These are phyloP conservation scores for Edaphochlamys debaryana DNA, from an alignment of 139 green algal species.

Conservation along the genomic window DNA sequence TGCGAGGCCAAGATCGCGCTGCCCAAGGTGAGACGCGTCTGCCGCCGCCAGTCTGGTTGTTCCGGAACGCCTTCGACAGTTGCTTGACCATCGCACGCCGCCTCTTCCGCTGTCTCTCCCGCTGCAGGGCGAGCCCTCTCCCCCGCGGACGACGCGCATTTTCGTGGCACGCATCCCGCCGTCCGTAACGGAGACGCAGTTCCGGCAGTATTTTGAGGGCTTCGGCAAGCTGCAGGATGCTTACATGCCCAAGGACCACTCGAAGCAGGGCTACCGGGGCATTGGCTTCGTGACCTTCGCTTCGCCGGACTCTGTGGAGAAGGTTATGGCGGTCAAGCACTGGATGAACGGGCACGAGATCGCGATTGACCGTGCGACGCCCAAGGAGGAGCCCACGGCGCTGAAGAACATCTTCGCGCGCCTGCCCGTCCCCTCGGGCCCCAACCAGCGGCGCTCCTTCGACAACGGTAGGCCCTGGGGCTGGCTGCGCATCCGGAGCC, in stretches of 20 bases:
- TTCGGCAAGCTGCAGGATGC: constrained; percentile 87
- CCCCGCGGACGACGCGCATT: constrained; percentile 78
- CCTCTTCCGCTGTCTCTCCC: not conserved
- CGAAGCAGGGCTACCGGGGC: constrained; percentile 81
- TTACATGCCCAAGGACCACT: constrained; percentile 90
- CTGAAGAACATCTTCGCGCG: constrained; percentile 46
- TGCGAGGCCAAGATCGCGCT: constrained; percentile 85
- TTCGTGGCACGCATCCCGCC: constrained; percentile 90
- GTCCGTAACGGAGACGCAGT: constrained; percentile 79
- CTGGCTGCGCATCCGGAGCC: not conserved
- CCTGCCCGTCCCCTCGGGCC: constrained; percentile 15
- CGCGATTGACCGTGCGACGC: constrained; percentile 87
- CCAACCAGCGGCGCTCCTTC: constrained; percentile 60
- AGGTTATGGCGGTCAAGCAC: constrained; percentile 74
- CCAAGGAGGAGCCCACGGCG: constrained; percentile 76
- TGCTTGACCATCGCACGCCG: too few relatives aligned
- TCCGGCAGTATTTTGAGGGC: constrained; percentile 87
- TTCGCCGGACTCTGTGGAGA: constrained; percentile 75
- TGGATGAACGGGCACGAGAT: constrained; percentile 87
- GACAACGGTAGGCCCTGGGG: constrained; percentile 67
- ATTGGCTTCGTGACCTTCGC: constrained; percentile 93
- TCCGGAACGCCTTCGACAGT: too few relatives aligned
- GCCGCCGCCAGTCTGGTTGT: too few relatives aligned
- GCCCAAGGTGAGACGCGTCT: constrained; percentile 75
- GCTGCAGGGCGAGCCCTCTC: constrained; percentile 49